These are phyloP conservation scores for Suillus weaverae DNA, from an alignment of 768 basidiomycete genomes.

Conservation along the genomic window DNA sequence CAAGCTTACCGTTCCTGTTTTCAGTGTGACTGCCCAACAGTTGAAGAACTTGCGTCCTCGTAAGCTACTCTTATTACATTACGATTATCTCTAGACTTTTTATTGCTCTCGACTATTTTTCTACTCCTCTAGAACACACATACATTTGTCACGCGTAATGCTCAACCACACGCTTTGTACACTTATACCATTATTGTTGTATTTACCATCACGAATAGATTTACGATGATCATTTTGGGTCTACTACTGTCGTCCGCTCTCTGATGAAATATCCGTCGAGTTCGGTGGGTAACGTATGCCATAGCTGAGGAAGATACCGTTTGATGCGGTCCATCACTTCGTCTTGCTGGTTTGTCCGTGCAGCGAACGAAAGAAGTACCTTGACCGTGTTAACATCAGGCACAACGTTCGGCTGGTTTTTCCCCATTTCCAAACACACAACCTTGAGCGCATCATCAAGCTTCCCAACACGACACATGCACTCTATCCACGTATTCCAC, in stretches of 20 bases:
- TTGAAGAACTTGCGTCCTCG: constrained; percentile 66
- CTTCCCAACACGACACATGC: constrained; percentile 70
- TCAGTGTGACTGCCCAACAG: constrained; percentile 84
- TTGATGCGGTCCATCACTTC: constrained; percentile 49
- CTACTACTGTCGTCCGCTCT: constrained; percentile 4
- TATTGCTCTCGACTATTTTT: constrained; percentile 22
- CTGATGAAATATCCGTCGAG: constrained; percentile 21
- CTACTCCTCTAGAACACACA: constrained; percentile 52
- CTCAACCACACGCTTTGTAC: constrained; percentile 64
- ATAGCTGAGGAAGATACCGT: constrained; percentile 39
- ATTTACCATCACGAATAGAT: constrained; percentile 18
- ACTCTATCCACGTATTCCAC: constrained; percentile 85
- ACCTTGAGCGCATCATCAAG: constrained; percentile 67
- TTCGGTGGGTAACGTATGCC: constrained; percentile 26
- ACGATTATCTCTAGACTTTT: constrained; percentile 22
- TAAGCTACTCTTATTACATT: constrained; percentile 10
- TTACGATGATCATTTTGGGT: constrained; percentile 16
- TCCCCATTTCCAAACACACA: constrained; percentile 65
- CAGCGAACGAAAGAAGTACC: constrained; percentile 58
- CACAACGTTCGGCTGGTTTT: constrained; percentile 39
- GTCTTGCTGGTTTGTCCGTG: constrained; percentile 39
- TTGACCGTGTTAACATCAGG: constrained; percentile 51
- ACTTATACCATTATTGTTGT: constrained; percentile 31
- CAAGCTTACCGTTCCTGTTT: constrained; percentile 9
- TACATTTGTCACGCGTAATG: constrained; percentile 41